Evolutionary conservation across 1,284 basidiomycete species (phyloP), one percentile per base, ranked within the genome.

Genomic region (Mycosarcoma mackinlayi): DNA sequence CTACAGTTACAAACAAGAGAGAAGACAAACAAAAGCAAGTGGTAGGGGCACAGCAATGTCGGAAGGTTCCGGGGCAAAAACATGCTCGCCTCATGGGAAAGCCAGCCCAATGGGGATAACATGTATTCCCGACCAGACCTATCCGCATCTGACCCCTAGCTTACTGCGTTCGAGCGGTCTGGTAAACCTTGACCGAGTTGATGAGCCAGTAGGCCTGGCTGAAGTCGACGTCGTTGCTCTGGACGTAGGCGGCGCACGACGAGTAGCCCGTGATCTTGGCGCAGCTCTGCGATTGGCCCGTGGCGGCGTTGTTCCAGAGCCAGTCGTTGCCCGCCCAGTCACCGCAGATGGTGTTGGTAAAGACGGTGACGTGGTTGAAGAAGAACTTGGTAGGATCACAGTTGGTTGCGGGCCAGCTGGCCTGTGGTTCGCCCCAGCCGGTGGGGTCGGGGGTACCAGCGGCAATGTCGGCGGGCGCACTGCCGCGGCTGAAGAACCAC

Each of bases 401-500:
- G 16, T 81, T 71, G 4, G 71, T 49, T 9, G 84, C 77, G 7
- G 87, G 86, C 79, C 88, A 89, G 16, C 61, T 70, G 3, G 86
- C 87, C 47, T 85, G 85, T 3, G 88, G 87, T 16, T 45, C 33
- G 19, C 86, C 85, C 86, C 86, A 88, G 3, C 50, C 71, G 10
- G 60, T 51, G 4, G 86, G 84, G 47, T 70, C 57, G 24, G 87
- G 61, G 4, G 60, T 67, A 3, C 78, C 83, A 5, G 53, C 53
- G 6, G 67, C 51, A 40, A 88, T 79, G 42, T 84, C 85, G 1
- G 53, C 37, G 3, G 88, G 88, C 6, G 86, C 82, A 13, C 39
- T 49, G 73, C 81, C 51, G 34, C 87, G 84, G 13, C 84, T 39
- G 85, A 86, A 88, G 80, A 88, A 89, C 86, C 87, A 89, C 21